Evolutionary conservation across 1,284 basidiomycete species (phyloP), one percentile per base, ranked within the genome.

Genomic region (Abortiporus biennis): DNA sequence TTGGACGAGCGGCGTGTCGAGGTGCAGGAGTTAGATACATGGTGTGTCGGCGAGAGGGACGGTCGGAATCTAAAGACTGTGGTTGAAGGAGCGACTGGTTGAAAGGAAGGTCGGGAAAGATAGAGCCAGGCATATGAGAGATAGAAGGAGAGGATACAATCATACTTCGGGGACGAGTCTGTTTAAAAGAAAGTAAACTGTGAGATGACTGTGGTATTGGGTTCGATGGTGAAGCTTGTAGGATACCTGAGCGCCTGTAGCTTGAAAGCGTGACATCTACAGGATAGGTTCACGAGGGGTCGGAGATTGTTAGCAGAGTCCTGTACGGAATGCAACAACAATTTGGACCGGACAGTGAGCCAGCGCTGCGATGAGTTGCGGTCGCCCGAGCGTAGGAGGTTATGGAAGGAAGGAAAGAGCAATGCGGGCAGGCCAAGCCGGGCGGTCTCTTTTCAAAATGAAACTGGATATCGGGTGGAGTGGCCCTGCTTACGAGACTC

Each of bases 1-100:
- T 43, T 2, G 55, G 56, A 9, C 57, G 53, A 3, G 49, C 42
- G 13, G 44, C 38, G 20, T 47, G 50, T 3, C 47, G 42, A 16
- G 47, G 30, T 4, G 53, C 38, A 3, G 52, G 24, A 20, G 33
- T 34, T 23, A 48, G 35, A 29, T 45, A 43, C 6, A 48, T 46
- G 21, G 50, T 53, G 33, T 50, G 51, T 6, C 54, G 45, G 12
- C 55, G 51, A 1, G 43, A 27, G n/a, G 13, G 46, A 40, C 13
- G 43, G 42, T 9, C 33, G 15, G 38, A 17, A 24, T 41, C 17
- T 38, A 42, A 23, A 3, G 47, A 45, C 19, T 38, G 38, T 40
- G 42, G 35, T 8, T 46, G 43, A 2, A 24, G 19, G 32, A 3
- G 25, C 12, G 43, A 9, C 2, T 23, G 33, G 6, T 6, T 9